Evolutionary conservation across 2,329 filamentous ascomycete species (phyloP).

Genomic region (Thelonectria blattea): DNA sequence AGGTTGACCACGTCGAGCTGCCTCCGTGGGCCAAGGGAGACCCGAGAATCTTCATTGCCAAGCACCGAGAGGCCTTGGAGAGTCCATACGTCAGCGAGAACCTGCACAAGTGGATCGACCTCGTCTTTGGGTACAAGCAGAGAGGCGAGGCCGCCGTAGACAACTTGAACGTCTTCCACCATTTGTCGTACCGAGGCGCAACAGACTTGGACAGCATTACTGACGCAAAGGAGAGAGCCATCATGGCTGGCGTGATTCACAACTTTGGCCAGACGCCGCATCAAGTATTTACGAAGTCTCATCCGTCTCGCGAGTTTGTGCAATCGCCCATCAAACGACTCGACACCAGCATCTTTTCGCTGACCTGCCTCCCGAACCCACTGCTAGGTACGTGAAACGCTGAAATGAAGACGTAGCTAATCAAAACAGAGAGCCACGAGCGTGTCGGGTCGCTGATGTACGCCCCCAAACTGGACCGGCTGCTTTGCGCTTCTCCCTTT

Average conservation of each 20-base stretch:
- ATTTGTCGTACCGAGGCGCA: constrained; percentile 92
- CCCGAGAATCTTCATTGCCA: constrained; percentile 92
- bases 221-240: constrained; percentile 83
- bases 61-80: constrained; percentile 94
- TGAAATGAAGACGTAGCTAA: not conserved
- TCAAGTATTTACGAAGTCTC: constrained; percentile 85
- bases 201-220: constrained; percentile 91
- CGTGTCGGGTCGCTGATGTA: constrained; percentile 80
- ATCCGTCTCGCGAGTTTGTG: constrained; percentile 76
- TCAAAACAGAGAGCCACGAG: constrained; percentile 67
- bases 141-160: constrained; percentile 91
- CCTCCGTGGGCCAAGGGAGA: constrained; percentile 97
- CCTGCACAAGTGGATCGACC: constrained; percentile 93
- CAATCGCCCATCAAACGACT: constrained; percentile 71
- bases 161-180: constrained; percentile 93
- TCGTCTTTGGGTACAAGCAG: constrained; percentile 94
- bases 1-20: constrained; percentile 85
- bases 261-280: constrained; percentile 98
- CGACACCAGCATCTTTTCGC: constrained; percentile 76
- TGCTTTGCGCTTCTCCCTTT: constrained; percentile 84
- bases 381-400: constrained; percentile 62
- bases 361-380: constrained; percentile 80
- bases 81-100: constrained; percentile 90
- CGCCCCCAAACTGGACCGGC: constrained; percentile 77
- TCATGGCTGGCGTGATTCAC: constrained; percentile 95